Evolutionary conservation across 2,329 filamentous ascomycete species (phyloP), one percentile per base, ranked within the genome.

Genomic region (Hirsutella minnesotensis): DNA sequence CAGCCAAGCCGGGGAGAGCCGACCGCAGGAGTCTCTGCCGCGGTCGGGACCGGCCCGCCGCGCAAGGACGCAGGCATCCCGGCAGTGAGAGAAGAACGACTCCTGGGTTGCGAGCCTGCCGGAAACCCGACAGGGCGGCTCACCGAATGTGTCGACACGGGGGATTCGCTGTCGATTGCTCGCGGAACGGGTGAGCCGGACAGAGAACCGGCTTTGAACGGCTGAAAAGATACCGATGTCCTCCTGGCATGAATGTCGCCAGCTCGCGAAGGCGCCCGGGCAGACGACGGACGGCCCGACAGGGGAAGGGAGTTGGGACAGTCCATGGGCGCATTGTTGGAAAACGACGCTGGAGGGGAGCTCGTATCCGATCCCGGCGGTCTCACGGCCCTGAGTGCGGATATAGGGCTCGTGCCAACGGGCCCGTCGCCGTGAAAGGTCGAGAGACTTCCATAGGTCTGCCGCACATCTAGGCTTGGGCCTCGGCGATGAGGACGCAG

Each of bases 181-280:
- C 72, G 66, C 22, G 66, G 66, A n/a, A 71, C 59, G 0, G 89
- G 90, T 4, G 89, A 95, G 4, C 85, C 87, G 2, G 89, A 94
- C n/a, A 96, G 69, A 2, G 90, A 94, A 10, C 90, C 90, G 13
- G 89, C 86, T 63, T 98, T 98, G 69, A 98, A 98, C 0, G 90
- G 89, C 53, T 94, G 86, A 54, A 95, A 95, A 1, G 86, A 94
- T 19, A 95, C 77, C 0, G 87, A 95, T 7, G 85, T 81, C 42
- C 87, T 78, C 52, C 88, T 76, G 42, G 72, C 72, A 39, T 73
- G 55, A 19, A 66, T 68, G 36, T 84, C 70, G 18, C 81, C 62
- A 13, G 62, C 64, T 40, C 69, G 68, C 34, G 68, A 46, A 1
- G 61, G 51, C 12, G 61, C 63, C 21, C 64, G 59, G 19, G 55